Base-by-base conservation (phyloP, 1,284 basidiomycete species). In the Sutorius eximius region DNA sequence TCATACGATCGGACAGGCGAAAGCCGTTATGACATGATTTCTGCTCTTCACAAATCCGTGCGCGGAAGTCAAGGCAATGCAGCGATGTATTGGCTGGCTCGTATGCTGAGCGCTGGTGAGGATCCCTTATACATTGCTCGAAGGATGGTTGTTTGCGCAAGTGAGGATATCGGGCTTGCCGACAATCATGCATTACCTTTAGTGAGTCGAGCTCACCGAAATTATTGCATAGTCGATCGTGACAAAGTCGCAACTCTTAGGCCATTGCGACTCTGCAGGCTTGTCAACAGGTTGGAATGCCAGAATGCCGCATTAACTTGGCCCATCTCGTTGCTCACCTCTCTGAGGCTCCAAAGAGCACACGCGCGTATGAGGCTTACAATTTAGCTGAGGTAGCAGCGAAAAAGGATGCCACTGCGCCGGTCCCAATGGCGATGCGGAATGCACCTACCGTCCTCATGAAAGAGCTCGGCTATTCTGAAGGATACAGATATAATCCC, bases 21-120 rank as follows among this genome's bases (percentile, higher is more conserved):
- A 59, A 80, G 81, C 61, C 81, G 82, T 58, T 95, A 94, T 70
- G 91, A 95, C 68, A 87, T 93, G 79, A 95, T 96, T 61, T 89
- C 85, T 30, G 93, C 93, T 7, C 72, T 93, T 61, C 94, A 96
- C 73, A 96, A 96, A 71, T 85, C 84, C 57, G 82, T 96, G 32
- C 81, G 94, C 41, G 93, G 92, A 8, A 85, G 84, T 50, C 83
- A 94, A 61, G 83, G 86, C 2, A 81, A 83, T 61, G 93, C 91
- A 0, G 91, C 91, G 8, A 76, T 96, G 74, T 96, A 95, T 72
- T 96, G 93, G 92, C 77, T 94, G 8, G 91, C 90, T 11, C 79
- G 86, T 43, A 92, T 93, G 89, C 75, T 92, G 34, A 80, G 78
- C 45, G 88, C 84, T n/a, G 93, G 92, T 12, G 93, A 96, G 69